Conservation (phyloP, 306 rosid species). For the Inga laurina region DNA sequence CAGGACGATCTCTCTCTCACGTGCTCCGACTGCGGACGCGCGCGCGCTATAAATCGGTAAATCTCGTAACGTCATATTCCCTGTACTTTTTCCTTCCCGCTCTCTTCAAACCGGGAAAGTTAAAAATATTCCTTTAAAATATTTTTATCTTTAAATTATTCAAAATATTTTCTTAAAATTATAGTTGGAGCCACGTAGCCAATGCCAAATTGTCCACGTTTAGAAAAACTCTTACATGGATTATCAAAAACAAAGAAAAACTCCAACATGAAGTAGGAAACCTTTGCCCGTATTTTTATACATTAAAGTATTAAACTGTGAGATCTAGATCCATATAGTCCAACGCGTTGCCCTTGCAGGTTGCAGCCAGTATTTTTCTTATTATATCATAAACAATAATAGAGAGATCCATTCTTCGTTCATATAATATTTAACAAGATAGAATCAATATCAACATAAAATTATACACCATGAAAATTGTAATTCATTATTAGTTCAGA, state of each 20-base stretch:
- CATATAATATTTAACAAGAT: too few species aligned
- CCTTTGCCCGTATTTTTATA: background rate
- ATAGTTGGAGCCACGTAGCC: too few species aligned
- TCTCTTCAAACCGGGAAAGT: background rate
- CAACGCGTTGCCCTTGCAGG: background rate
- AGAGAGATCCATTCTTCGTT: background rate
- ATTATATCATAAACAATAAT: too few species aligned
- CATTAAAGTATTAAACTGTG: background rate
- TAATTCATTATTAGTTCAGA: background rate
- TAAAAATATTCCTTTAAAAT: too few species aligned
- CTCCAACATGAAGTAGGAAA: background rate
- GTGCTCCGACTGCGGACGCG: background rate
- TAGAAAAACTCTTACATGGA: background rate
- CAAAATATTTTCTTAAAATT: background rate
- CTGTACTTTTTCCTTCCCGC: background rate
- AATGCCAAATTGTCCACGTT: background rate
- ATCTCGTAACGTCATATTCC: background rate
- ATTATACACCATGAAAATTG: too few species aligned
- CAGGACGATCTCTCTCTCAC: background rate
- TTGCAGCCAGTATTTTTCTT: background rate
- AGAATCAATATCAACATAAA: too few species aligned
- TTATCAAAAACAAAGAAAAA: background rate
- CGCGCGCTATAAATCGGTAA: background rate
- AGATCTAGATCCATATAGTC: background rate
- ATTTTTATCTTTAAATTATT: too few species aligned